Evolutionary conservation across 768 basidiomycete genomes (phyloP), one percentile per base, ranked within the genome.

Genomic region (Clitopilus hobsonii): DNA sequence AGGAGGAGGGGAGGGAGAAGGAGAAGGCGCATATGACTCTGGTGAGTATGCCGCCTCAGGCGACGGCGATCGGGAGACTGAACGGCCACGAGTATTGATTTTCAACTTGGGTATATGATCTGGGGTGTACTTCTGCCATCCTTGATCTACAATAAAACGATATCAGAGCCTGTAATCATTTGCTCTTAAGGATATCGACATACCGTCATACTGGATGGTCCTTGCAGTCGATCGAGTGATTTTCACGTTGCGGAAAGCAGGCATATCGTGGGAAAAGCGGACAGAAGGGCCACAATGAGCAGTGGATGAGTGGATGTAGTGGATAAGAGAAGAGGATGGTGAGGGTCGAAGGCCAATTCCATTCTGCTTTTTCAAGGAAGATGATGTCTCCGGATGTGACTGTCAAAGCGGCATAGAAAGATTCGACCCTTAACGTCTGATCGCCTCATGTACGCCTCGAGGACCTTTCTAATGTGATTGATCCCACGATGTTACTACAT

Each of bases 161-260:
- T 27, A 28, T 26, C 6, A 28, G 14, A n/a, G 23, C 6, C 13
- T 13, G 52, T 32, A 14, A 57, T 24, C n/a, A 29, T 18, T 23
- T 29, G 18, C 36, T 23, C 51, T 16, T 48, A 20, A 52, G 36
- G n/a, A 32, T 29, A 54, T 14, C 41, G 53, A 64, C 65, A 24
- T 32, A 71, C 69, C 48, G 41, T 65, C 63, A 49, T 67, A 66
- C 16, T 38, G 45, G 22, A 66, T 61, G 25, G 67, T 60, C 50
- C 61, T 61, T n/a, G 66, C 67, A 38, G n/a, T n/a, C n/a, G 63
- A 65, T 45, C 65, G 63, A 20, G 51, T 56, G 29, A 58, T 27
- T 32, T 54, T 26, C 5, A 68, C 24, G 54, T 68, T 69, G 47
- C 68, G 63, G 51, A 68, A 64, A 52, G 55, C 62, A 38, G 70